Evolutionary conservation across 1,284 basidiomycete genomes (phyloP).

Genomic region (Neotropicomus parvogracilis): DNA sequence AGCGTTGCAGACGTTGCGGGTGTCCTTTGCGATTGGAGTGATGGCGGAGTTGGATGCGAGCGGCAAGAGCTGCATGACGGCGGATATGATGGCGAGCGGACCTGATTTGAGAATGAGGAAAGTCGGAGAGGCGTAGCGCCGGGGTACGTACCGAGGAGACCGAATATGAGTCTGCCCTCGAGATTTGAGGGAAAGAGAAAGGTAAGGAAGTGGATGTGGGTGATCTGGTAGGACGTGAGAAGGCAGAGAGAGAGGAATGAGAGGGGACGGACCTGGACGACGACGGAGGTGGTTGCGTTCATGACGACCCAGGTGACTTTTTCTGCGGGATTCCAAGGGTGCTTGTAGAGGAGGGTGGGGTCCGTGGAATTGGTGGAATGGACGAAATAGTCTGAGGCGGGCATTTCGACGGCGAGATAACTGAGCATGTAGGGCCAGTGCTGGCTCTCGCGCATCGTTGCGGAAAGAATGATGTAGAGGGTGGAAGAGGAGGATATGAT

Average conservation of each 20-base stretch:
- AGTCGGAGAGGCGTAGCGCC: rapidly evolving
- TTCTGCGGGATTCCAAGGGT: slow-evolving; percentile 68
- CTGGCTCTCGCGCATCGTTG: slow-evolving; percentile 60
- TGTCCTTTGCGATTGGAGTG: slow-evolving; percentile 65
- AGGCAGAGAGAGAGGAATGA: background rate
- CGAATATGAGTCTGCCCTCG: slow-evolving; percentile 85
- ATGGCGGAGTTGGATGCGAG: slow-evolving; percentile 50
- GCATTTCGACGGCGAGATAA: slow-evolving; percentile 83
- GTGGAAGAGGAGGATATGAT: slow-evolving; percentile 77
- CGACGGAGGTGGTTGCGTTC: slow-evolving; percentile 79
- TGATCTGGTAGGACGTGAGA: slow-evolving; percentile 55
- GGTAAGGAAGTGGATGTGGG: slow-evolving; percentile 97
- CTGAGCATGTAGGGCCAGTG: slow-evolving; percentile 94
- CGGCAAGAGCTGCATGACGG: slow-evolving; percentile 81
- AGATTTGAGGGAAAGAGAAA: slow-evolving; percentile 92
- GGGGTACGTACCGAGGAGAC: slow-evolving; percentile 62
- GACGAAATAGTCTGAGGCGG: slow-evolving; percentile 33
- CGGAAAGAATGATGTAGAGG: slow-evolving; percentile 67
- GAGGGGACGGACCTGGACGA: slow-evolving; percentile 69
- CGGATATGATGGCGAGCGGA: slow-evolving; percentile 83
- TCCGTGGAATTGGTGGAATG: slow-evolving; percentile 22
- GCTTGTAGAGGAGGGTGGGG: slow-evolving; percentile 26
- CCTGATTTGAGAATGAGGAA: slow-evolving; percentile 38
- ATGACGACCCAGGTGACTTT: slow-evolving; percentile 83
- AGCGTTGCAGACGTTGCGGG: slow-evolving; percentile 94